A percentile compares a stretch with the other conserved stretches of the same genome.
Conservation (phyloP, 768 basidiomycete species). For the Coprinopsis sp. region DNA sequence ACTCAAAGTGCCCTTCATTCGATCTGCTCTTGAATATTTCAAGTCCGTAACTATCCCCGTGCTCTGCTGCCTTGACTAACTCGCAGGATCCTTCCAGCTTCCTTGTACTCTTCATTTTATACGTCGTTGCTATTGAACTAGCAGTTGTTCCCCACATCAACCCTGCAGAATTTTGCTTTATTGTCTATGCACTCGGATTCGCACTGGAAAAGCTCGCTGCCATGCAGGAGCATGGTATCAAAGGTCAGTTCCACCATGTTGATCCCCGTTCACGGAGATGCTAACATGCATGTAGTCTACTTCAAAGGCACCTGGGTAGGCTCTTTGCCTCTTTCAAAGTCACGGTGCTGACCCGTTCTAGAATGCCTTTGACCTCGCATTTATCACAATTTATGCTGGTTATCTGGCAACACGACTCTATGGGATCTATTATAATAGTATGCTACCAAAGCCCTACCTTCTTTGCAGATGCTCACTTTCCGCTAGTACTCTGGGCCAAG, state of each 20-base stretch:
- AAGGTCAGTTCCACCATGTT: conserved; percentile 42
- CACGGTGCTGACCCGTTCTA: conserved; percentile 19
- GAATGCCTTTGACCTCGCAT: conserved; percentile 94
- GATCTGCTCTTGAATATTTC: conserved; percentile 82
- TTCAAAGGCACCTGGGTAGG: conserved; percentile 82
- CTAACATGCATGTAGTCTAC: conserved; percentile 47
- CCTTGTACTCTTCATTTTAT: conserved; percentile 71
- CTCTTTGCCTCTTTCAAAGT: conserved; percentile 4
- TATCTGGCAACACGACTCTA: conserved; percentile 77
- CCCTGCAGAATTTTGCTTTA: conserved; percentile 64
- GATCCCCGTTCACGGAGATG: neutral
- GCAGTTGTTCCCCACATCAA: conserved; percentile 62
- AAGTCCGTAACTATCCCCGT: conserved; percentile 50
- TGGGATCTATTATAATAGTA: conserved; percentile 68
- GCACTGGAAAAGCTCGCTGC: conserved; percentile 89
- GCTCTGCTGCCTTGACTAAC: neutral
- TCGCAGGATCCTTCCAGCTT: conserved; percentile 44
- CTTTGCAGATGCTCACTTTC: neutral
- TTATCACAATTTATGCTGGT: conserved; percentile 75
- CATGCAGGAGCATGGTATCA: conserved; percentile 93
- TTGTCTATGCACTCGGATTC: conserved; percentile 78
- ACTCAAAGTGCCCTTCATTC: conserved; percentile 89
- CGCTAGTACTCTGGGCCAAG: conserved; percentile 47
- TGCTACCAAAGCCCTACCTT: conserved; percentile 18
- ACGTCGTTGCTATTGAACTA: conserved; percentile 75